phyloP scores from a whole-genome alignment of 257 asterid genomes.

The Linderniella brevidens region DNA sequence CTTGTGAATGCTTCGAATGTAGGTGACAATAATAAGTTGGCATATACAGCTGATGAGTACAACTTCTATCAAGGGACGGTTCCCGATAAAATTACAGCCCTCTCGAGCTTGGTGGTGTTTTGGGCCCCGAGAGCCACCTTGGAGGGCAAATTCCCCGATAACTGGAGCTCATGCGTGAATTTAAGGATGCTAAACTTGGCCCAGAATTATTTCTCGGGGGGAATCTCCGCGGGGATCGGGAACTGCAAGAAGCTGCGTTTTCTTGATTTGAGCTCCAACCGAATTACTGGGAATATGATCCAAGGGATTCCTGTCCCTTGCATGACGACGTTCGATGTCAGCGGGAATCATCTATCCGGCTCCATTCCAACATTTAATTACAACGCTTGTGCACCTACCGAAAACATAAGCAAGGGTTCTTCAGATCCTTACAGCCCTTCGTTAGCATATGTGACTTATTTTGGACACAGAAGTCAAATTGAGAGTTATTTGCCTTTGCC shows the following conservation, averaged over 20 bases:
- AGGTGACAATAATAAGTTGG: slow-evolving; percentile 17
- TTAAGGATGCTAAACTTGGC: slow-evolving; percentile 76
- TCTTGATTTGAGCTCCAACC: slow-evolving; percentile 75
- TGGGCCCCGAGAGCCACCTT: slow-evolving; percentile 85
- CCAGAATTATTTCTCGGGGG: slow-evolving; percentile 48
- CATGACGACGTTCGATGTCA: slow-evolving; percentile 66
- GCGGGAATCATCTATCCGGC: slow-evolving; percentile 56
- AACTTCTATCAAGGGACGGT: slow-evolving; percentile 61
- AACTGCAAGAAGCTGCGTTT: slow-evolving; percentile 60
- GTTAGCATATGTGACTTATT: slow-evolving; percentile 38
- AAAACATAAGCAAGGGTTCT: slow-evolving; percentile 11
- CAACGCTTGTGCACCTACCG: slow-evolving; percentile 27
- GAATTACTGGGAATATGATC: slow-evolving; percentile 44
- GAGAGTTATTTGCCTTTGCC: slow-evolving; percentile 29
- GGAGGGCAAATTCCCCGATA: slow-evolving; percentile 45
- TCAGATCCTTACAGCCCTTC: slow-evolving; percentile 25
- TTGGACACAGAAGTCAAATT: slow-evolving; percentile 25
- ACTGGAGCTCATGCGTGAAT: slow-evolving; percentile 62
- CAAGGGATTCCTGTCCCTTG: slow-evolving; percentile 67
- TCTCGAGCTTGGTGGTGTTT: slow-evolving; percentile 61
- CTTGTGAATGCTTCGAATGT: slow-evolving; percentile 13
- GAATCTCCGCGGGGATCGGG: slow-evolving; percentile 27
- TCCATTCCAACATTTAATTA: slow-evolving; percentile 45
- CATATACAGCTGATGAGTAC: slow-evolving; percentile 38
- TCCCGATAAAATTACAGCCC: slow-evolving; percentile 36